phyloP scores from a whole-genome alignment of 495 filamentous ascomycete genomes.

The Aspergillus hancockii region DNA sequence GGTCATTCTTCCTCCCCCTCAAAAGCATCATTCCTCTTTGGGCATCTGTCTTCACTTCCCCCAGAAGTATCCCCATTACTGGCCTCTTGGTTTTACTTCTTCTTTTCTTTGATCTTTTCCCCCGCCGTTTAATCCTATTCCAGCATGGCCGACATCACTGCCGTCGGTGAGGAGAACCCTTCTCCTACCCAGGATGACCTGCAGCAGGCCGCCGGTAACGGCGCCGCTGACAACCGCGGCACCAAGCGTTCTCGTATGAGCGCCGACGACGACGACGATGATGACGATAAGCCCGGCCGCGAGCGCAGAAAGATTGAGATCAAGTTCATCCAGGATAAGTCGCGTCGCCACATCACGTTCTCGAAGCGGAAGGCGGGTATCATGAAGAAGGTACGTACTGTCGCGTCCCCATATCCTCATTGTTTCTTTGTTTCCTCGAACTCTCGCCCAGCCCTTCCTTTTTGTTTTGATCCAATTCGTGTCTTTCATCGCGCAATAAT shows the following conservation, averaged over 20 bases:
- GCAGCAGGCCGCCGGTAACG: slow-evolving; percentile 50
- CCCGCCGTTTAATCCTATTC: slow-evolving; percentile 11
- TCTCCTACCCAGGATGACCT: slow-evolving; percentile 55
- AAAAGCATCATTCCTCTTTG: slow-evolving; percentile 52
- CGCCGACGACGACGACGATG: slow-evolving; percentile 96
- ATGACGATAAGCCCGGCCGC: slow-evolving; percentile 96
- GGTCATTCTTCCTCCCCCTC: slow-evolving; percentile 44
- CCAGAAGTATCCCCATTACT: slow-evolving; percentile 25
- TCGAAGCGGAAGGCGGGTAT: slow-evolving; percentile 99
- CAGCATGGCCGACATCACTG: slow-evolving; percentile 48
- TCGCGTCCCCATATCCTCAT: slow-evolving; percentile 30
- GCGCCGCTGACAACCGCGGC: slow-evolving; percentile 70
- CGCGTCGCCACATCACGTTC: slow-evolving; percentile 99
- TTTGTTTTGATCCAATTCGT: slow-evolving; percentile 19
- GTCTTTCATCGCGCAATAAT: background rate
- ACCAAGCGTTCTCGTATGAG: slow-evolving; percentile 86
- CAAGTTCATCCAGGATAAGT: slow-evolving; percentile 99
- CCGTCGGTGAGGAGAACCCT: slow-evolving; percentile 49
- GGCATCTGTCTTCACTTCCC: slow-evolving; percentile 32
- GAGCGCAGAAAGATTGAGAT: slow-evolving; percentile 99
- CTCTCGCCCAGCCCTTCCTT: slow-evolving; percentile 6
- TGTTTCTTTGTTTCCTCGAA: slow-evolving; percentile 5
- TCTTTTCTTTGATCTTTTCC: slow-evolving; percentile 14
- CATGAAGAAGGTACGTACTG: slow-evolving; percentile 94
- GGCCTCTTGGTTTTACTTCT: slow-evolving; percentile 16